These are phyloP conservation scores for Sesbania bispinosa DNA, from an alignment of 306 rosid genomes.

Conservation along the genomic window DNA sequence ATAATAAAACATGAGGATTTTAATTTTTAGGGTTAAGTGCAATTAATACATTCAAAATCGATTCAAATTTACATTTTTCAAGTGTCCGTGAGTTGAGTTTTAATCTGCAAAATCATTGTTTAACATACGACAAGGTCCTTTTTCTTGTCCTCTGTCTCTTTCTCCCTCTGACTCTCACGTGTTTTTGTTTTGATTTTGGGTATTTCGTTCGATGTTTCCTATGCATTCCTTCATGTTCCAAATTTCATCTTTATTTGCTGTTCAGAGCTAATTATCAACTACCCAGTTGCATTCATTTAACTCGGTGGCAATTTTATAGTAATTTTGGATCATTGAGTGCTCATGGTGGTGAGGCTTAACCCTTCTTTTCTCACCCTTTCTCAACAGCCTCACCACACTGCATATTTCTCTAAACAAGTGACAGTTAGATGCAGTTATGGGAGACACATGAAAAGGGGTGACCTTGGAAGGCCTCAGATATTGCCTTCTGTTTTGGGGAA, in stretches of 20 bases:
- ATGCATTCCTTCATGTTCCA: neutral
- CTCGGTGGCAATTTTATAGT: slow-evolving; percentile 8
- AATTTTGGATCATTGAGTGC: slow-evolving; percentile 32
- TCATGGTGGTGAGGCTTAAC: slow-evolving; percentile 43
- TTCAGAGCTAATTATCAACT: neutral
- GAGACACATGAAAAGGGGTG: slow-evolving; percentile 31
- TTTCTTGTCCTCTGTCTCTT: no score
- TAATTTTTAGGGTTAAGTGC: no score
- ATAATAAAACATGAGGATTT: no score
- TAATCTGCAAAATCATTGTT: no score
- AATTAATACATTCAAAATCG: no score
- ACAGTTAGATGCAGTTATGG: slow-evolving; percentile 27
- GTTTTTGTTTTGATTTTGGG: no score
- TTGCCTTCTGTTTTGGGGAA: slow-evolving; percentile 40
- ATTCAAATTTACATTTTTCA: no score
- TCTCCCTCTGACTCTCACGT: no score
- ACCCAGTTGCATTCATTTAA: slow-evolving; percentile 12
- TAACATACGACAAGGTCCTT: no score
- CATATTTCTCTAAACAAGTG: slow-evolving; percentile 34
- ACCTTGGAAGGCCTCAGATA: slow-evolving; percentile 45
- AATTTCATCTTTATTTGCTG: neutral
- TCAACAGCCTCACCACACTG: slow-evolving; percentile 32
- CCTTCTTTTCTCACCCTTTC: slow-evolving; percentile 40
- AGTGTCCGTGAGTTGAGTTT: no score
- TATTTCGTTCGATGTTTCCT: neutral